Base-by-base conservation (phyloP, 164 flowering plant genomes). In the Warburgia ugandensis region DNA sequence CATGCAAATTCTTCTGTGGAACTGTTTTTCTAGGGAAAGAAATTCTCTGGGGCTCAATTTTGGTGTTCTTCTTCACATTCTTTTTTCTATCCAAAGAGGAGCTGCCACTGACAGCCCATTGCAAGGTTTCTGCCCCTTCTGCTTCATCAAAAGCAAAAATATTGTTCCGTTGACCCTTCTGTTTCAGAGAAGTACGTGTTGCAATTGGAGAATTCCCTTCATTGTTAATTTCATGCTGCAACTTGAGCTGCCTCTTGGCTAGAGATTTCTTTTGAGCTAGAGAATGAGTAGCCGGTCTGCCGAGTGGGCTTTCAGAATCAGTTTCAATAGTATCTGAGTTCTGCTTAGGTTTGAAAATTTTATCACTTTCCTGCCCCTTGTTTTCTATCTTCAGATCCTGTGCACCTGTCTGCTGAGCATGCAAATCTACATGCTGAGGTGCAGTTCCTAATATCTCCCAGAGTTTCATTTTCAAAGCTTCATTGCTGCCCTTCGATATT, bases 381-480 rank as follows among this genome's bases (percentile, higher is more conserved):
- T n/a, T n/a, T n/a, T n/a, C n/a, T n/a, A n/a, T n/a, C n/a, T n/a
- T n/a, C n/a, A n/a, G n/a, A n/a, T n/a, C n/a, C n/a, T n/a, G n/a
- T n/a, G n/a, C 51, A 25, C 36, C 64, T 0, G 36, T 51, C 42
- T 68, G 62, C 12, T 7, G 59, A 63, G 60, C 46, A 48, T 63
- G 67, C 51, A 65, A 55, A 45, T 62, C 40, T 29, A 62, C 49
- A 22, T 30, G 32, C 31, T 58, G 70, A 23, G 69, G 70, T n/a
- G n/a, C 76, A 65, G 63, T 63, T 55, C 77, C 94, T 48, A 82
- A 57, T 59, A 77, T 67, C 54, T 80, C 82, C 76, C 71, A 65
- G 5, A 86, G 81, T 67, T 82, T 90, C 80, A 70, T 65, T 66
- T 64, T 82, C 75, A 90, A 68, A 55, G 74, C 49, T 52, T 72